phyloP scores from a whole-genome alignment of 1,139 yeast species.

The Candida sp. region DNA sequence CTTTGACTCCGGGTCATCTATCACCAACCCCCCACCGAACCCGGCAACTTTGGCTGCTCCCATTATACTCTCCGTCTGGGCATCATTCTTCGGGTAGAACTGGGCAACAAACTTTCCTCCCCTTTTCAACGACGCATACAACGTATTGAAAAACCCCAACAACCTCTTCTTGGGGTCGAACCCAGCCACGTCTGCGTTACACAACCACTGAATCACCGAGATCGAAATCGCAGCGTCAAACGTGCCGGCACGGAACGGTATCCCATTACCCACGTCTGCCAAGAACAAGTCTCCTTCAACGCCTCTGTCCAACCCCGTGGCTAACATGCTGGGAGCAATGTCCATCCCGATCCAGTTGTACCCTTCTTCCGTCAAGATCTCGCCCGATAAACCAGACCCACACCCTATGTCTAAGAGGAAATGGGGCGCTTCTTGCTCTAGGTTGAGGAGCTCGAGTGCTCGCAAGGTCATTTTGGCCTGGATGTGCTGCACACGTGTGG shows the following conservation, averaged over 20 bases:
- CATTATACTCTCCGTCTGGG: slow-evolving; percentile 77
- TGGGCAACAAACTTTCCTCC: slow-evolving; percentile 99
- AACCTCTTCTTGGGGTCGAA: slow-evolving; percentile 90
- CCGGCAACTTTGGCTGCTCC: slow-evolving; percentile 94
- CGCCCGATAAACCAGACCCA: slow-evolving; percentile 97
- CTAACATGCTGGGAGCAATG: slow-evolving; percentile 95
- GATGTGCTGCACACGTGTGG: slow-evolving; percentile 96
- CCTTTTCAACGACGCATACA: slow-evolving; percentile 83
- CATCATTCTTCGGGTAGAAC: slow-evolving; percentile 92
- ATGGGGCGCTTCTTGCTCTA: slow-evolving; percentile 65
- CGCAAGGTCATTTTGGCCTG: slow-evolving; percentile 98
- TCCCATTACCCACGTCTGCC: slow-evolving; percentile 92
- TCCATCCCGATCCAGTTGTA: slow-evolving; percentile 98
- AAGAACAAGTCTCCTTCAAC: slow-evolving; percentile 93
- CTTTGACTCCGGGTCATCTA: slow-evolving; percentile 93
- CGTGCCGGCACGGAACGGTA: slow-evolving; percentile 95
- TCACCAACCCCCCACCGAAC: slow-evolving; percentile 93
- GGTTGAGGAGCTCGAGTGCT: slow-evolving; percentile 84
- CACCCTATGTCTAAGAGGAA: slow-evolving; percentile 92
- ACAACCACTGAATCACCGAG: slow-evolving; percentile 97
- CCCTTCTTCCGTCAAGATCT: slow-evolving; percentile 91
- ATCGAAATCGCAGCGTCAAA: slow-evolving; percentile 97
- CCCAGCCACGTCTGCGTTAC: slow-evolving; percentile 88
- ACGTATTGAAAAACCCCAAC: slow-evolving; percentile 81
- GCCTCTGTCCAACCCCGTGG: slow-evolving; percentile 90